A percentile compares a stretch with the other conserved stretches of the same genome.
Evolutionary conservation across 495 filamentous ascomycete genomes (phyloP).

Genomic region (Penicillium pancosmium): DNA sequence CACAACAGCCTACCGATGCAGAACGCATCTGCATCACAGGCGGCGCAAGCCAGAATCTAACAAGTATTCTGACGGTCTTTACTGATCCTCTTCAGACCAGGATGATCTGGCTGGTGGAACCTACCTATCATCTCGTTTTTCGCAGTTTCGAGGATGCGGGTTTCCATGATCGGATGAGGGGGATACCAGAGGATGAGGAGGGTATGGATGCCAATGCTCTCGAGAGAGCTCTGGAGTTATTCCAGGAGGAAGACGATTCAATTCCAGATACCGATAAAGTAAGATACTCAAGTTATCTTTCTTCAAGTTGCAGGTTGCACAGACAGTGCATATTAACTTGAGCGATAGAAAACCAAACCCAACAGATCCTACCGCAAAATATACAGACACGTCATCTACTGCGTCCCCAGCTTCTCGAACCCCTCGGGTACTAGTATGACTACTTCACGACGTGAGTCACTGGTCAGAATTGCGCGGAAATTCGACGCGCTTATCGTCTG

Average conservation of each 20-base stretch:
- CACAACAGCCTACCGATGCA: slow-evolving; percentile 21
- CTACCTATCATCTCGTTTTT: slow-evolving; percentile 69
- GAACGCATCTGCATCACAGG: slow-evolving; percentile 72
- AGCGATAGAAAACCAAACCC: slow-evolving; percentile 22
- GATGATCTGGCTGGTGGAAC: slow-evolving; percentile 66
- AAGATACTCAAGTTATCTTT: not conserved
- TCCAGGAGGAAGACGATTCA: not conserved
- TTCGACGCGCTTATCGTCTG: slow-evolving; percentile 66
- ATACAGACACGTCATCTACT: slow-evolving; percentile 74
- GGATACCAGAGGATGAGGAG: slow-evolving; percentile 65
- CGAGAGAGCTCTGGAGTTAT: slow-evolving; percentile 30
- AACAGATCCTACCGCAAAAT: slow-evolving; percentile 50
- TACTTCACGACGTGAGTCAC: slow-evolving; percentile 47
- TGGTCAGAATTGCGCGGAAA: slow-evolving; percentile 62
- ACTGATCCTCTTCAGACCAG: slow-evolving; percentile 66
- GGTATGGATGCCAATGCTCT: slow-evolving; percentile 57
- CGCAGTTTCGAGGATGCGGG: slow-evolving; percentile 68
- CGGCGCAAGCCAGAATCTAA: slow-evolving; percentile 66
- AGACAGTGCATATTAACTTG: not conserved
- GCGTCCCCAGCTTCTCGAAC: slow-evolving; percentile 69
- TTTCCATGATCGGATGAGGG: slow-evolving; percentile 53
- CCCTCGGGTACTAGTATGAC: slow-evolving; percentile 67
- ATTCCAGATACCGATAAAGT: not conserved
- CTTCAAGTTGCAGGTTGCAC: too few relatives aligned
- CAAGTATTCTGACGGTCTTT: slow-evolving; percentile 60